Evolutionary conservation across 257 asterid genomes (phyloP), one percentile per base, ranked within the genome.

Genomic region (Anisodus acutangulus): DNA sequence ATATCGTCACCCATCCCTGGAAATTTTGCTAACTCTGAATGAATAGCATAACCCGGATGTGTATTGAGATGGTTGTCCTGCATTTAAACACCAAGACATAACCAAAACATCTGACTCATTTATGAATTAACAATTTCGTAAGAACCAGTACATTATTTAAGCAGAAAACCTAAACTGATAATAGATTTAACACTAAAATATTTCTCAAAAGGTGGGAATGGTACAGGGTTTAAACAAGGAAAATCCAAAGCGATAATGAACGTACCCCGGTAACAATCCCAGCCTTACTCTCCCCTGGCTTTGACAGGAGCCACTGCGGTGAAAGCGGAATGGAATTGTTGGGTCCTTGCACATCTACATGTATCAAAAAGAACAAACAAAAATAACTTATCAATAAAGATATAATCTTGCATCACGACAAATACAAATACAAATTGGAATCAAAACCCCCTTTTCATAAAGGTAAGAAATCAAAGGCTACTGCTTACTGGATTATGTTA

Each of bases 241-340:
- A 81, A 85, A 15, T 57, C 55, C 1, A 53, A 83, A 83, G 83
- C 51, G 62, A 74, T 81, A 74, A 35, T 81, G 19, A 71, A 88
- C 98, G 68, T 89, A 97, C 99, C 96, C 89, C 97, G 78, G 90
- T 54, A 79, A 83, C 87, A 10, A 84, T 84, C 83, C 92, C 97
- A 89, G 93, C 84, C 90, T 93, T 97, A 69, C 67, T 90, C 87
- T 97, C 99, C 89, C 95, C 98, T 13, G 91, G 84, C 87, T 95
- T 97, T 63, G 98, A 90, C 68, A 90, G 92, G 84, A 94, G 98
- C 99, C 99, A 97, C 90, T 97, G 98, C 6, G 99, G 99, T 82
- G 98, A 93, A 68, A 97, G 98, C 59, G 99, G 98, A 81, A 97
- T 91, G 84, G 95, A 80, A 89, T 84, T 88, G 89, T 92, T 92